phyloP scores from a whole-genome alignment of 2,329 filamentous ascomycete genomes.

The Graphilbum fragrans region DNA sequence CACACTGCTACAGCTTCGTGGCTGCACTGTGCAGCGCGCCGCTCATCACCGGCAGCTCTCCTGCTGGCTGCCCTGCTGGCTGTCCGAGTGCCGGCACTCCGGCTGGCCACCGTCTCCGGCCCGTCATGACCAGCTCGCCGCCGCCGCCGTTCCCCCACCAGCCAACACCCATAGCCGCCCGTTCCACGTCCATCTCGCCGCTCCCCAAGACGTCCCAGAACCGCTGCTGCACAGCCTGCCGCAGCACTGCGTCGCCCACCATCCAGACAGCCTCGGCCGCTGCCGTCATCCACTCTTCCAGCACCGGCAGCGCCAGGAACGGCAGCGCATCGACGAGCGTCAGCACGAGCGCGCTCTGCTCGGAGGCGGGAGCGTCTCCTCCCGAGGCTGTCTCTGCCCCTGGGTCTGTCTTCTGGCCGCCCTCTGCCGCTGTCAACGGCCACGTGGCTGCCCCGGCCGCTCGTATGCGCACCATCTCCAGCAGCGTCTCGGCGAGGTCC shows the following conservation, averaged over 20 bases:
- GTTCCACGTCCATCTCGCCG: constrained; percentile 82
- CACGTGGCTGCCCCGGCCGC: constrained; percentile 38
- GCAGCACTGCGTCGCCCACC: constrained; percentile 44
- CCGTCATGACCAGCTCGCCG: constrained; percentile 34
- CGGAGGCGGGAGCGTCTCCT: constrained; percentile 45
- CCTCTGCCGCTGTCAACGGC: constrained; percentile 15
- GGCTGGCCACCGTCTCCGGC: constrained; percentile 6
- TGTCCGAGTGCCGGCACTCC: too few species aligned
- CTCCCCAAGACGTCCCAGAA: constrained; percentile 71
- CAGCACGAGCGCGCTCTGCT: constrained; percentile 65
- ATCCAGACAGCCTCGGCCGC: constrained; percentile 55
- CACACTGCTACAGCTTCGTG: constrained; percentile 20
- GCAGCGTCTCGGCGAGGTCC: constrained; percentile 63
- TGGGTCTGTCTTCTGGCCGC: constrained; percentile 1
- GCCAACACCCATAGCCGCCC: constrained; percentile 63
- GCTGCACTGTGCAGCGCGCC: constrained; percentile 28
- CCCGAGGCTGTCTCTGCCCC: constrained; percentile 17
- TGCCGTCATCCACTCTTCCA: constrained; percentile 73
- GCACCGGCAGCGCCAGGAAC: constrained; percentile 52
- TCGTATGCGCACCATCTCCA: constrained; percentile 65
- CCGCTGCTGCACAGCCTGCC: constrained; percentile 52
- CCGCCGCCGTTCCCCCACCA: constrained; percentile 66
- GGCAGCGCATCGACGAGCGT: constrained; percentile 71
- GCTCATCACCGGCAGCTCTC: constrained; percentile 34
- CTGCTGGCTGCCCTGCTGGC: constrained; percentile 14